Evolutionary conservation across 495 filamentous ascomycete species (phyloP), one percentile per base, ranked within the genome.

Genomic region (Tuber brumale): DNA sequence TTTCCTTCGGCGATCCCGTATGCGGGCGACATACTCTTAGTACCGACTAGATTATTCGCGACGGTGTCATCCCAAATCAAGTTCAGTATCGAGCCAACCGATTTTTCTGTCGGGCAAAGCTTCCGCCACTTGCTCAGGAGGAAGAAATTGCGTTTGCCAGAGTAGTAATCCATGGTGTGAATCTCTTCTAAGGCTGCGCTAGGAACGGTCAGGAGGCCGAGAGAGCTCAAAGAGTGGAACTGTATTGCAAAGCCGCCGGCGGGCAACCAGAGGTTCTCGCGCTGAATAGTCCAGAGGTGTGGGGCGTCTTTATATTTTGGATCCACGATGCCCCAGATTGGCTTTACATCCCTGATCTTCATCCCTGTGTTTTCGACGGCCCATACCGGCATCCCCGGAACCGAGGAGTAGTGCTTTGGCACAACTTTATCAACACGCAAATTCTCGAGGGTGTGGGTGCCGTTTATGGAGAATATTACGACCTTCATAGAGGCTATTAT

Each of bases 1-100:
- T 42, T 8, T 8, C 41, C 41, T 42, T 72, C n/a, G 44, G 7
- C n/a, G 14, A 18, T 21, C 48, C 79, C 2, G 44, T n/a, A 66
- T 75, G 80, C 9, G 57, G 61, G 10, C 23, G 72, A 18, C 73
- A 75, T 31, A 77, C 74, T 72, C 72, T 80, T 83, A 0, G 83
- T 86, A 0, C 86, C 86, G 3, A 86, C 81, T 0, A 86, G 81
- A 1, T 80, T 79, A 66, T 82, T 83, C 8, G 86, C 84, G 0
- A 84, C 79, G 3, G 83, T 41, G 71, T 87, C 85, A 0, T 85
- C 85, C 82, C 83, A 87, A 41, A 86, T 82, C 0, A 86, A 79
- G 70, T 87, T 85, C 5, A 84, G 70, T 51, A 87, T 87, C 27
- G 69, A 21, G 0, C 77, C 78, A 4, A 81, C 79, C 1, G 71